Percentiles rank a stretch among this genome's conserved stretches.
phyloP scores from a whole-genome alignment of 495 filamentous ascomycete genomes.

The Cenococcum geophilum region DNA sequence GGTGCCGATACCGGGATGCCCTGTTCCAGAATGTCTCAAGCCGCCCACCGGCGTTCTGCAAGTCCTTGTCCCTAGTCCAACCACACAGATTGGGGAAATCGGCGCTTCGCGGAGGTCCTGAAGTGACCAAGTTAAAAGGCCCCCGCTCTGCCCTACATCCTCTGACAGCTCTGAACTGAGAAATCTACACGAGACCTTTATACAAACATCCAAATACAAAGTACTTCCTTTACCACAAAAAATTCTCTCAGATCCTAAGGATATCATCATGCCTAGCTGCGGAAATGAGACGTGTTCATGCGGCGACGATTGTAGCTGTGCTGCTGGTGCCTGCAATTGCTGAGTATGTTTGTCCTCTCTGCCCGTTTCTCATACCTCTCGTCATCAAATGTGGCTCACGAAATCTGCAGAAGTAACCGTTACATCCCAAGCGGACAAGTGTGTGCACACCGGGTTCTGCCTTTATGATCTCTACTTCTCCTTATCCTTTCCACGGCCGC shows the following conservation, averaged over 20 bases:
- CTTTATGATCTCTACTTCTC: no score
- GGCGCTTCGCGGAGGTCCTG: neutral
- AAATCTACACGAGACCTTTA: neutral
- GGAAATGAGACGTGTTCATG: slow-evolving; percentile 29
- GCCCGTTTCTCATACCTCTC: no score
- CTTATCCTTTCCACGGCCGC: no score
- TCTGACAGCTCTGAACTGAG: slow-evolving; percentile 1
- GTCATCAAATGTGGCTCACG: no score
- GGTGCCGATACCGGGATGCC: neutral
- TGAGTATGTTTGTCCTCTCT: slow-evolving; percentile 16
- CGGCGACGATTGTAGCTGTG: slow-evolving; percentile 31
- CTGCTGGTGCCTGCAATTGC: slow-evolving; percentile 28
- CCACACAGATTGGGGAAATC: neutral
- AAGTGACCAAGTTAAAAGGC: neutral
- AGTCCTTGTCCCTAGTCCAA: neutral
- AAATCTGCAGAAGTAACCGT: no score
- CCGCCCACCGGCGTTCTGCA: neutral
- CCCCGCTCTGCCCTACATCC: neutral
- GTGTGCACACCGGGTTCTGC: no score
- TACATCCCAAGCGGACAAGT: no score
- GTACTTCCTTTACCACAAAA: neutral
- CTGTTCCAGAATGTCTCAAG: neutral
- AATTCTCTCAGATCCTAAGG: neutral
- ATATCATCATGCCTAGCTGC: slow-evolving; percentile 30
- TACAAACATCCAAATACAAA: slow-evolving; percentile 1